Base-by-base conservation (phyloP, 208 protist species). In the Angomonas deanei region DNA sequence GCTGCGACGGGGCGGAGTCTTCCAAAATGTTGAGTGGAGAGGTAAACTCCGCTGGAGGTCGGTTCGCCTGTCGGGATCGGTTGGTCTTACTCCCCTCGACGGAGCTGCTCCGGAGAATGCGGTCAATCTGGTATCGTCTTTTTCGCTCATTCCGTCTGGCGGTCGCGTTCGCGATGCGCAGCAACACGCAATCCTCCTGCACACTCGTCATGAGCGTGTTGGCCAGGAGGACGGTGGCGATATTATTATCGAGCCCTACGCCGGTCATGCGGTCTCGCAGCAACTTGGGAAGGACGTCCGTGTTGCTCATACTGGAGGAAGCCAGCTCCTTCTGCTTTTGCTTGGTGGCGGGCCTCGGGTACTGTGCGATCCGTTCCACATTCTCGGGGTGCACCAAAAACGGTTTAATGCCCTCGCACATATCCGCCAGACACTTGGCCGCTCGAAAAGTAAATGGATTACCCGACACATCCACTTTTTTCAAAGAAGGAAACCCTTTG, bases 361-460 rank as follows among this genome's bases (percentile, higher is more conserved):
- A n/a, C n/a, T n/a, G n/a, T n/a, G n/a, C n/a, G n/a, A n/a, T n/a
- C n/a, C n/a, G n/a, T n/a, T n/a, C n/a, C n/a, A n/a, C n/a, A n/a
- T n/a, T n/a, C n/a, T n/a, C n/a, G n/a, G n/a, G n/a, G n/a, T n/a
- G n/a, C n/a, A n/a, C n/a, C n/a, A 13, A 19, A 10, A 38, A 19
- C 55, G 33, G 50, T 21, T 0, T 13, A 54, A 61, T 59, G 59
- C 78, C 67, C 46, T 81, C 74, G 19, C 61, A 71, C 50, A 86
- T 70, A 52, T 52, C 57, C 4, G 69, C 67, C 0, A 86, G 61
- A 21, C 74, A 58, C 55, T 80, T 77, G n/a, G 70, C 80, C n/a
- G 80, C 74, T 1, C 72, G 72, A 39, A 73, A 80, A 11, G 80
- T 81, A 48, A 86, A 78, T 6, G 72, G 72, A 55, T 86, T 86